Evolutionary conservation across 2,329 filamentous ascomycete genomes (phyloP).

Genomic region (Aureobasidium sp.): DNA sequence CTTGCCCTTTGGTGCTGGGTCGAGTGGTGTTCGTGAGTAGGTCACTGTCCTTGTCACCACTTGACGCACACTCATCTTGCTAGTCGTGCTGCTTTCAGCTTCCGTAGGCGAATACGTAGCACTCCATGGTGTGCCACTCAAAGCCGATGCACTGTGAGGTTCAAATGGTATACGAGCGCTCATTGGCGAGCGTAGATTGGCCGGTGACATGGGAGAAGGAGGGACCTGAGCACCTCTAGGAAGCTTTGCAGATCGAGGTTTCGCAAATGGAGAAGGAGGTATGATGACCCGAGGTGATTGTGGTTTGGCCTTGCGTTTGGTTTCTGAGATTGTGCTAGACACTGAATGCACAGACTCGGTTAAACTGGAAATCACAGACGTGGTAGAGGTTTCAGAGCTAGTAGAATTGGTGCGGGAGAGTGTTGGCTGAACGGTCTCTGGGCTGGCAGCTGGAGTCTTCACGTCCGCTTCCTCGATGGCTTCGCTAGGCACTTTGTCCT

Average conservation of each 20-base stretch:
- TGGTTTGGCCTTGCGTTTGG: conserved; percentile 18
- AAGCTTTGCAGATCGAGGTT: conserved; percentile 51
- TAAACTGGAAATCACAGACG: conserved; percentile 15
- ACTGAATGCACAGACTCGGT: conserved; percentile 10
- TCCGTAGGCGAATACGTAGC: conserved; percentile 15
- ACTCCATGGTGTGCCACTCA: conserved; percentile 29
- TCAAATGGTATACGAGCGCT: conserved; percentile 57
- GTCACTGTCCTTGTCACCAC: conserved; percentile 92
- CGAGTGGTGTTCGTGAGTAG: conserved; percentile 67
- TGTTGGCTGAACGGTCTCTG: conserved; percentile 27
- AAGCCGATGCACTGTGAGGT: conserved; percentile 54
- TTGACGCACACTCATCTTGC: conserved; percentile 66
- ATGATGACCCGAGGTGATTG: conserved; percentile 37
- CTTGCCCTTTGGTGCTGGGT: conserved; percentile 87
- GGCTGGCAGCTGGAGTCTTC: conserved; percentile 22
- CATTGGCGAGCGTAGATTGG: conserved; percentile 57
- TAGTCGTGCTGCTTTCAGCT: conserved; percentile 18
- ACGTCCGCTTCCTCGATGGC: conserved; percentile 27
- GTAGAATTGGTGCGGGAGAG: conserved; percentile 31
- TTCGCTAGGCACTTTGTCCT: conserved; percentile 31
- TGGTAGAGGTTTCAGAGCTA: conserved; percentile 20
- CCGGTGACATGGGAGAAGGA: conserved; percentile 63
- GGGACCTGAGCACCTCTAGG: conserved; percentile 67
- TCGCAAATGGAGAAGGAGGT: conserved; percentile 37
- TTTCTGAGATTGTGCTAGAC: conserved; percentile 11